These are phyloP conservation scores for Chaetomidium leptoderma DNA, from an alignment of 495 filamentous ascomycete genomes.

Conservation along the genomic window DNA sequence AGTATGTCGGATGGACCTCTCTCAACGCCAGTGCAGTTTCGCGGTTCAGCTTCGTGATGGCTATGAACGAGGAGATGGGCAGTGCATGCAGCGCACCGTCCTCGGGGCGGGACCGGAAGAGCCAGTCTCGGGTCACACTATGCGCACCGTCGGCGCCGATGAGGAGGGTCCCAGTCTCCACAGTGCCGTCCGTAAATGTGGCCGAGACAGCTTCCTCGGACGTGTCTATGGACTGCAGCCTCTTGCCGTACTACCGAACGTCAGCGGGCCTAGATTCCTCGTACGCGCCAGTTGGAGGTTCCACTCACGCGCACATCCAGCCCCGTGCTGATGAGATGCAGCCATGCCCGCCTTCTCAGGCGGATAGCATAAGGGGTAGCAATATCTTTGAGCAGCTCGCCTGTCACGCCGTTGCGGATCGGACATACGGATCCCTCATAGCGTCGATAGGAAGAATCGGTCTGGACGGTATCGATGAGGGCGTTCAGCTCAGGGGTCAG, in stretches of 20 bases:
- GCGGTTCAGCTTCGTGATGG: conserved; percentile 16
- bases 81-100: conserved; percentile 20
- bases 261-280: not conserved
- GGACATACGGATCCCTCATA: conserved; percentile 32
- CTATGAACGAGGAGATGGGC: conserved; percentile 13
- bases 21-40: conserved; percentile 27
- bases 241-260: conserved; percentile 20
- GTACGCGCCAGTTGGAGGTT: no score
- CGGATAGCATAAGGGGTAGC: conserved; percentile 39
- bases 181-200: conserved; percentile 39
- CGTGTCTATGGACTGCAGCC: not conserved
- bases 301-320: conserved; percentile 40
- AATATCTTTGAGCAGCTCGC: conserved; percentile 36
- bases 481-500: conserved; percentile 34
- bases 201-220: conserved; percentile 27
- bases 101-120: conserved; percentile 30
- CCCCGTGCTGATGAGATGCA: conserved; percentile 36
- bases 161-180: conserved; percentile 32
- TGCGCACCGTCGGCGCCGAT: conserved; percentile 44
- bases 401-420: conserved; percentile 42
- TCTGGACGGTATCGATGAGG: conserved; percentile 37
- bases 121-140: conserved; percentile 35
- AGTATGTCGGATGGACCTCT: conserved; percentile 27
- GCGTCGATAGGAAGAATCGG: conserved; percentile 36
- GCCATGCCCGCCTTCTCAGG: conserved; percentile 39